Evolutionary conservation across 352 stramenopile species (phyloP).

Genomic region (Phytopythium chamaehyphon): DNA sequence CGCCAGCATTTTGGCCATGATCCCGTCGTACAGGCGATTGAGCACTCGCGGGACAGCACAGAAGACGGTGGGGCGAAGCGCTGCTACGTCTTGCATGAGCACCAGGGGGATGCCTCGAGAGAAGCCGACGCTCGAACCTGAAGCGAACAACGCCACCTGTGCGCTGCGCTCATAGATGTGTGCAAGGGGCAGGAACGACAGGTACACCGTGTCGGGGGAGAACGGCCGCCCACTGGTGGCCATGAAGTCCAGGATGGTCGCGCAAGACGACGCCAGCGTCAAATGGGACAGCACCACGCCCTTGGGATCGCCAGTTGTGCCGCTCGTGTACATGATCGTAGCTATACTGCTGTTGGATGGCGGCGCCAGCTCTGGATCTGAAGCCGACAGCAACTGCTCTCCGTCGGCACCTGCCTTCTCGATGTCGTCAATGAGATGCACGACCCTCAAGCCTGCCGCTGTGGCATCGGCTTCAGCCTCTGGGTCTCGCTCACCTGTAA

Average conservation of each 20-base stretch:
- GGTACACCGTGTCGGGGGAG: slow-evolving; percentile 76
- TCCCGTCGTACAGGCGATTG: slow-evolving; percentile 96
- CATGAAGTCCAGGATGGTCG: slow-evolving; percentile 27
- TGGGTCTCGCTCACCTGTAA: slow-evolving; percentile 34
- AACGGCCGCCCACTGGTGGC: slow-evolving; percentile 38
- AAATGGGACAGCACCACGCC: slow-evolving; percentile 94
- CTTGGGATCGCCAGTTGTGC: slow-evolving; percentile 95
- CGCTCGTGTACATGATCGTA: slow-evolving; percentile 95
- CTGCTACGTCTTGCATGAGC: slow-evolving; percentile 91
- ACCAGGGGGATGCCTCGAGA: slow-evolving; percentile 87
- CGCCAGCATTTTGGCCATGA: slow-evolving; percentile 77
- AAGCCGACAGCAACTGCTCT: slow-evolving; percentile 3
- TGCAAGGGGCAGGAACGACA: slow-evolving; percentile 95
- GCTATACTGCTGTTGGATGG: slow-evolving; percentile 69
- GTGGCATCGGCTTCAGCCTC: slow-evolving; percentile 28
- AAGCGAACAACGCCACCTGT: slow-evolving; percentile 49
- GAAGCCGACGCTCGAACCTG: slow-evolving; percentile 89
- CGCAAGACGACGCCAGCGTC: slow-evolving; percentile 33
- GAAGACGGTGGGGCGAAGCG: slow-evolving; percentile 91
- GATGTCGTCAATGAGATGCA: slow-evolving; percentile 28
- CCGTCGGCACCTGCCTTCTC: slow-evolving; percentile 29
- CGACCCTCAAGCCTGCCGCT: slow-evolving; percentile 31
- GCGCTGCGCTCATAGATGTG: slow-evolving; percentile 94
- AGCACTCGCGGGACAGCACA: slow-evolving; percentile 92
- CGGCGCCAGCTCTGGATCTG: slow-evolving; percentile 12